Evolutionary conservation across 805 yeast genomes (phyloP), one percentile per base, ranked within the genome.

Genomic region (Ogataea corticis): DNA sequence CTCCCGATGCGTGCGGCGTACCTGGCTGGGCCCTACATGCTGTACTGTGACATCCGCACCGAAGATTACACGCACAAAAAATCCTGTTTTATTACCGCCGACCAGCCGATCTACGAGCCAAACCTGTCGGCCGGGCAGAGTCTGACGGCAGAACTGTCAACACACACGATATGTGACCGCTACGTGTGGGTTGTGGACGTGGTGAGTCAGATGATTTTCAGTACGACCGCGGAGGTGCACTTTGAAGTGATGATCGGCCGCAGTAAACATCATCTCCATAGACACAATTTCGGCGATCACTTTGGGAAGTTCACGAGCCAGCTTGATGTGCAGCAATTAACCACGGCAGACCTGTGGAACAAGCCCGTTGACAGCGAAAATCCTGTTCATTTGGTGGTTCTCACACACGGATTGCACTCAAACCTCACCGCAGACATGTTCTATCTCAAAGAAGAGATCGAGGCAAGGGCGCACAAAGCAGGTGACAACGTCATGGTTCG

Each of bases 331-430:
- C 63, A 73, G 21, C 72, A 76, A 45, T 68, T 71, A 50, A 85
- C 80, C 51, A 86, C 96, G 0, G 54, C 73, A 3, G 85, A 81
- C 43, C 59, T 92, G 27, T 94, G 98, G 97, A 77, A 80, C 61
- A 60, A 73, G 31, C 94, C 95, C 0, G 76, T 80, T 1, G 73
- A 70, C 2, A 21, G 36, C 7, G 57, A 68, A 4, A 63, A 67
- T 46, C 94, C 95, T 0, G 77, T 83, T 12, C 99, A 94, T 69
- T 69, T 94, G 45, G 94, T 92, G 2, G 72, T 94, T 3, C 55
- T 91, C 11, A 89, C 97, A 0, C 99, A 94, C 63, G 99, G 99
- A 0, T 75, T 94, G 19, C 96, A 89, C 58, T 87, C 97, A 1
- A 94, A 91, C 58, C 77, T 83, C 4, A 83, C 94, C 1, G 89